Conservation (phyloP, 768 basidiomycete species). For the Trametopsis cervina region DNA sequence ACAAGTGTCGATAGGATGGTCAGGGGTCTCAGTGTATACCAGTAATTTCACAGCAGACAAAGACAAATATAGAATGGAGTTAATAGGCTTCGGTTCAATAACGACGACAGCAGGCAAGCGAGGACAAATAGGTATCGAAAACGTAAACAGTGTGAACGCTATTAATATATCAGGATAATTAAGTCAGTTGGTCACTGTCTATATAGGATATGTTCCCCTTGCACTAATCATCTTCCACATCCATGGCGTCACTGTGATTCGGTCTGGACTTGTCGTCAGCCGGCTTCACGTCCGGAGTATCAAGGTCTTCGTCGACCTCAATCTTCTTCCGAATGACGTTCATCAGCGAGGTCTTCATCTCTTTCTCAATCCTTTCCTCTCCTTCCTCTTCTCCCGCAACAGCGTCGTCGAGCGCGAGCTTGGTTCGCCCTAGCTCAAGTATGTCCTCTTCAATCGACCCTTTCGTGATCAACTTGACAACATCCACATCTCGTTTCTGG, state of each 20-base stretch:
- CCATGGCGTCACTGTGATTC: slow-evolving; percentile 5
- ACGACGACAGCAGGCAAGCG: neutral
- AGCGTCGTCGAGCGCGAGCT: slow-evolving; percentile 87
- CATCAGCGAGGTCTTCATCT: slow-evolving; percentile 84
- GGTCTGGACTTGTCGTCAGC: no score
- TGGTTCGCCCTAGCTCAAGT: slow-evolving; percentile 81
- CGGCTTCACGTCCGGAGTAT: slow-evolving; percentile 11
- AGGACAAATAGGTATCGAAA: neutral
- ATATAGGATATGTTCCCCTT: no score
- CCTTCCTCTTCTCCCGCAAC: slow-evolving; percentile 72
- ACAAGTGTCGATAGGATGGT: slow-evolving; percentile 71
- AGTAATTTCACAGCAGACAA: slow-evolving; percentile 15
- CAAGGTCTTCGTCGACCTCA: slow-evolving; percentile 37
- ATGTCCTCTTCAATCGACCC: slow-evolving; percentile 98
- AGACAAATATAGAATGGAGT: neutral
- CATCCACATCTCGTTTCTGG: slow-evolving; percentile 89
- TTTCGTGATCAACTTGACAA: slow-evolving; percentile 87
- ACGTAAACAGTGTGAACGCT: neutral
- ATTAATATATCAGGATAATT: neutral
- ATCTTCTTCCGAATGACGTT: slow-evolving; percentile 79
- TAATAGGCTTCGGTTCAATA: no score
- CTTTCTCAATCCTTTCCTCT: slow-evolving; percentile 56
- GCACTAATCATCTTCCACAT: slow-evolving; percentile 7
- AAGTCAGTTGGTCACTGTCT: neutral
- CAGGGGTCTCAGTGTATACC: slow-evolving; percentile 47